Evolutionary conservation across 441 rosid genomes (phyloP), one percentile per base, ranked within the genome.

Genomic region (Bruguiera hainesii): DNA sequence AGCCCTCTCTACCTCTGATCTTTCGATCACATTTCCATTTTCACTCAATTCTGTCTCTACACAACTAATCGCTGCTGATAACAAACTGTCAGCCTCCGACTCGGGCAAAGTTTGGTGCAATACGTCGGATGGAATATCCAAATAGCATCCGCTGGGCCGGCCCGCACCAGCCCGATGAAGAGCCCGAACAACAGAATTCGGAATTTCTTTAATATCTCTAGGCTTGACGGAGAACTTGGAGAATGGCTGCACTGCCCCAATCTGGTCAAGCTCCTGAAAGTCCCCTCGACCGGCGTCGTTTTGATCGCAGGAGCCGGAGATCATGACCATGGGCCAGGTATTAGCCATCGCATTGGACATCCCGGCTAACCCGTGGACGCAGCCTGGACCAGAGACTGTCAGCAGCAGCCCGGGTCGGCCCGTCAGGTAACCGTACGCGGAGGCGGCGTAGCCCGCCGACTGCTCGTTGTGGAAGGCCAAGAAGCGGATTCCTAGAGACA

Each of bases 401-500:
- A 93, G 83, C 33, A 93, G 93, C n/a, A 93, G 65, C 0, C 97
- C 97, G 18, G 96, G 93, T 11, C 74, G 77, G 48, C 93, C 96
- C 0, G 95, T 91, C 63, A 93, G 96, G 75, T 87, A 91, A 10
- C 98, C 97, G 75, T 87, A 91, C 15, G 96, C 96, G 6, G 97
- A 91, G 71, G 98, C 97, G 50, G 97, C 96, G 73, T 94, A 94
- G 3, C 98, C 98, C 0, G 98, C 98, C 51, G 99, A 89, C 75
- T 91, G 99, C 79, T 94, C 99, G 80, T 94, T 94, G 82, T 91
- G 98, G 80, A 89, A 91, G 67, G 98, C 98, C 65, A 91, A 29
- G 86, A 94, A 91, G 60, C 98, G 93, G 76, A 94, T 76, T 20
- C 99, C 99, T 0, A 84, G 69, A 11, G 90, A 72, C 66, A 89